Base-by-base conservation (phyloP, 371 early-diverging fungal genomes). In the Lichtheimia corymbifera region DNA sequence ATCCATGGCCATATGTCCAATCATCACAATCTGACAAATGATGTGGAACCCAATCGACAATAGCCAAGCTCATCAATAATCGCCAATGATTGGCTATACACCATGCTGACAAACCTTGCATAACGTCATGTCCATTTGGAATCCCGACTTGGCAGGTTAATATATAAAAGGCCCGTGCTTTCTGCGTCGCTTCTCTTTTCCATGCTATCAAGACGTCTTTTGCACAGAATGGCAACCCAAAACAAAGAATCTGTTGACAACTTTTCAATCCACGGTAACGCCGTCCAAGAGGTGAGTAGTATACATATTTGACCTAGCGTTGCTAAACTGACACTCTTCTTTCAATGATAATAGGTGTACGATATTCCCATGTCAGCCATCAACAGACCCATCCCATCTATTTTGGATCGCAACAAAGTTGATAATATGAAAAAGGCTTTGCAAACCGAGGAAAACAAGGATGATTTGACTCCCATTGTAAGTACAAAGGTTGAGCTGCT, bases 381-480 rank as follows among this genome's bases (percentile, higher is more conserved):
- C 64, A 74, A 73, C 40, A 60, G 80, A 13, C 80, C 80, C 28
- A 75, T 80, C 54, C 80, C 73, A 14, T 75, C 76, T 3, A 66
- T 68, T 25, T 60, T 80, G 18, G 80, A 80, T 30, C 65, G 70
- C 42, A 59, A 63, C 25, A 80, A 80, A 57, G 80, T 80, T 1
- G 73, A 75, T 15, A 52, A 61, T 4, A 77, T 80, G 77, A 75
- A 74, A 35, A 41, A 51, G 7, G 58, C 64, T 6, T 50, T 79
- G 47, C 54, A 77, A 18, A 59, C 44, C 6, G 68, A 67, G 20
- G 66, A 62, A 44, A 57, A 64, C 43, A 63, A 71, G 15, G 53
- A 69, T 12, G 80, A 79, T 55, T 59, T 79, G 61, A 79, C 80
- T 12, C 80, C 77, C 13, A 77, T 80, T 58, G 76, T 73, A 70